Evolutionary conservation across 2,329 filamentous ascomycete genomes (phyloP), one percentile per base, ranked within the genome.

Genomic region (Podosphaera fusca): DNA sequence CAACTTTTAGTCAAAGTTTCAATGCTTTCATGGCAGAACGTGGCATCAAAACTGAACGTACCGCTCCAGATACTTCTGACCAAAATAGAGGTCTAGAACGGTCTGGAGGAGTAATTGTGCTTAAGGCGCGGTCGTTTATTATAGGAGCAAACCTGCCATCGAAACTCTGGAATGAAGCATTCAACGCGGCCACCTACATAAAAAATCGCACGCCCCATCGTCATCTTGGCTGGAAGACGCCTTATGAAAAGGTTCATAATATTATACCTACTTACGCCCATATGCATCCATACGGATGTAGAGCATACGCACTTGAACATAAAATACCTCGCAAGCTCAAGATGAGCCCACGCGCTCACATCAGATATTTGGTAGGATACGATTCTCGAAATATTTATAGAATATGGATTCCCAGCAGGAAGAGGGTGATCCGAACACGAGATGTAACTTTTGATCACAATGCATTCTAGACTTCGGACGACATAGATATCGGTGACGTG

Each of bases 241-340:
- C 50, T 53, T 35, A 53, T 35, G 50, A 53, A 21, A 35, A 14
- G 14, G 12, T 35, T 34, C 31, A 34, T 12, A 53, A 53, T 12
- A n/a, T 36, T 14, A 10, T 35, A 53, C 3, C 30, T 12, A 53
- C 33, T n/a, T 53, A 53, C 21, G 50, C 30, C 21, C 50, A 53
- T 35, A 53, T 53, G 50, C 50, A 53, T 53, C 31, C 50, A 14
- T 35, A 53, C 29, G 50, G 30, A 14, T 53, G 50, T 35, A 53
- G 50, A 53, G 50, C 50, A 34, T 53, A 53, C 36, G 50, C 50
- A n/a, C 36, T 53, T 7, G 30, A 53, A 14, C 50, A 53, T 53
- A 53, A 53, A 36, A 53, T 53, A 34, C 50, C 50, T 53, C 31
- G 50, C 10, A 53, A 35, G n/a, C n/a, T n/a, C n/a, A n/a, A n/a